Base-by-base conservation (phyloP, 352 stramenopile species). In the Globisporangium alternatum region DNA sequence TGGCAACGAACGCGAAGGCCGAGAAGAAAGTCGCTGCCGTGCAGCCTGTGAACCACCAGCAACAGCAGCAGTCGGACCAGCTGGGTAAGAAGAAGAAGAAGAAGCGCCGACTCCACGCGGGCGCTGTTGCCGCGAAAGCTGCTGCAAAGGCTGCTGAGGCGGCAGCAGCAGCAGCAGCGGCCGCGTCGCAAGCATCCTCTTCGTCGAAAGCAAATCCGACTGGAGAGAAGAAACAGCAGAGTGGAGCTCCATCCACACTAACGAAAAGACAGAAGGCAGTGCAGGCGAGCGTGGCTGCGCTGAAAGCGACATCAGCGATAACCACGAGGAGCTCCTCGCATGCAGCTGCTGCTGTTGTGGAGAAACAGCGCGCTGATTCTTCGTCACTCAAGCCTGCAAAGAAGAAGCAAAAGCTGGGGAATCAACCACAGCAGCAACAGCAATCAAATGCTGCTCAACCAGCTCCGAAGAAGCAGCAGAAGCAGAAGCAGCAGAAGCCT, bases 11-110 rank as follows among this genome's bases (percentile, higher is more conserved):
- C 45, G 45, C 45, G 1, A 30, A 30, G 45, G n/a, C 45, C 1
- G 45, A 45, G 52, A 45, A 58, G 31, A 58, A 31, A 2, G 22
- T 21, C 22, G 19, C 30, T 3, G 51, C 8, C 2, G 8, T 12
- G n/a, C 52, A 58, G 5, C 3, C 52, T 31, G 30, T 15, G 1
- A 57, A 44, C 10, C 51, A 57, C 13, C 51, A 57, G 19, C 51
- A 57, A 4, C 30, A 57, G 19, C 52, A 57, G 31, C n/a, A 31
- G 12, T 44, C 31, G 52, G 52, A 58, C 12, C 52, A 58, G 52
- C 4, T n/a, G n/a, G 45, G 45, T 7, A 58, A 58, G 52, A 58
- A 58, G 31, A 58, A 58, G 52, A 58, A 58, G 21, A 58, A 58
- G 31, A 58, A 58, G n/a, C 52, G 52, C n/a, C 21, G 52, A 5